phyloP scores from a whole-genome alignment of 2,329 filamentous ascomycete species.

The Fusarium succisae region DNA sequence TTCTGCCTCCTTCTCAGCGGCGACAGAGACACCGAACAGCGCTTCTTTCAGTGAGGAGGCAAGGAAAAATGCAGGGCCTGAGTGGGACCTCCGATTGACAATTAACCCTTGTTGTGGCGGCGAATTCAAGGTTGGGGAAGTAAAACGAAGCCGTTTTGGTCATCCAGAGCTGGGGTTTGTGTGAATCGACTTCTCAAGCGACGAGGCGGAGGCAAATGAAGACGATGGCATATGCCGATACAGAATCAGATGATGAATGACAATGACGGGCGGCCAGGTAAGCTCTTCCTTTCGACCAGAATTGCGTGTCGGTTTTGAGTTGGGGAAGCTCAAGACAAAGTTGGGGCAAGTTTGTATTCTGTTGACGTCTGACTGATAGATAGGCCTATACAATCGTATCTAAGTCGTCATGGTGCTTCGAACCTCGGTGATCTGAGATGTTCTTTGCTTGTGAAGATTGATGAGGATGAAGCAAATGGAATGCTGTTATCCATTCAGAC shows the following conservation, averaged over 20 bases:
- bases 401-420: not conserved
- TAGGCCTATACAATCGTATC: conserved; percentile 2
- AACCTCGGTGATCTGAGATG: conserved; percentile 17
- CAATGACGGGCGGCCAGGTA: not conserved
- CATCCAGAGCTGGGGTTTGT: conserved; percentile 12
- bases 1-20: conserved; percentile 4
- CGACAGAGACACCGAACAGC: conserved; percentile 14
- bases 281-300: not conserved
- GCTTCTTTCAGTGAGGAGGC: conserved; percentile 10
- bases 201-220: conserved; percentile 13
- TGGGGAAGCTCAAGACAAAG: conserved; percentile 11
- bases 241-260: conserved; percentile 5
- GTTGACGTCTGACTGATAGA: conserved; percentile 27
- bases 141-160: conserved; percentile 10
- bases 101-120: conserved; percentile 25
- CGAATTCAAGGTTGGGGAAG: conserved; percentile 27
- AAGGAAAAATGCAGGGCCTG: conserved; percentile 7
- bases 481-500: not conserved
- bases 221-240: not conserved
- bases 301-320: conserved; percentile 4
- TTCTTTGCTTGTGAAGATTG: conserved; percentile 37
- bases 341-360: conserved; percentile 33
- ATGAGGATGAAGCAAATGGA: conserved; percentile 18
- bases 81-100: conserved; percentile 10
- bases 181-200: conserved; percentile 8